Base-by-base conservation (phyloP, 805 yeast species). In the Metschnikowia picachoensis region DNA sequence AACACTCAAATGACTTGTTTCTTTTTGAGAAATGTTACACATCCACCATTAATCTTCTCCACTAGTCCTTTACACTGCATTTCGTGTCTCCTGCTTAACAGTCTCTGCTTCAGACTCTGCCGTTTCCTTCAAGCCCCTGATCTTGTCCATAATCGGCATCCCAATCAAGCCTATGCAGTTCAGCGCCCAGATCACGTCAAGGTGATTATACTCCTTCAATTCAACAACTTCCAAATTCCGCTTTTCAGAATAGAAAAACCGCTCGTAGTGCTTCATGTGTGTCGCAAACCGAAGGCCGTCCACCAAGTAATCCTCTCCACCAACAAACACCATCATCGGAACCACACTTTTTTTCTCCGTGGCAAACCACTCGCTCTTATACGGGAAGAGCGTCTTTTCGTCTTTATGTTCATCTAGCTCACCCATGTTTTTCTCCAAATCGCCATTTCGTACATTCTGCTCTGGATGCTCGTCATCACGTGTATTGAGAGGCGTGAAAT, bases 171-270 rank as follows among this genome's bases (percentile, higher is more conserved):
- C 80, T 27, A 79, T 72, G 1, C 83, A 82, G 59, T 87, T 91
- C 57, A 78, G 81, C 0, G 97, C 92, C 99, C 99, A 92, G 12
- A 91, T 70, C 0, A 90, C 96, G 65, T 92, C 99, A 43, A 92
- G 67, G 64, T 92, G 99, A 14, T 90, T 80, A 62, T 92, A 92
- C 9, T 73, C 76, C 0, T 78, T 77, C 6, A 92, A 49, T 41
- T 74, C 75, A 16, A 70, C 58, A 16, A 67, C 65, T 12, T 62
- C 52, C 62, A 77, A 50, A 62, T 70, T 58, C 30, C 50, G 61
- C 50, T 70, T 71, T 35, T 57, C 62, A 30, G 49, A 50, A 50
- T 67, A 77, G n/a, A 52, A 50, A 2, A 57, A 51, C 1, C 73
- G 70, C 64, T 92, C 98, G 49, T 73, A 71, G 33, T 72, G 65